Percentiles rank a stretch among this genome's conserved stretches.
Evolutionary conservation across 768 basidiomycete species (phyloP).

Genomic region (Xanthoconium purpureum): DNA sequence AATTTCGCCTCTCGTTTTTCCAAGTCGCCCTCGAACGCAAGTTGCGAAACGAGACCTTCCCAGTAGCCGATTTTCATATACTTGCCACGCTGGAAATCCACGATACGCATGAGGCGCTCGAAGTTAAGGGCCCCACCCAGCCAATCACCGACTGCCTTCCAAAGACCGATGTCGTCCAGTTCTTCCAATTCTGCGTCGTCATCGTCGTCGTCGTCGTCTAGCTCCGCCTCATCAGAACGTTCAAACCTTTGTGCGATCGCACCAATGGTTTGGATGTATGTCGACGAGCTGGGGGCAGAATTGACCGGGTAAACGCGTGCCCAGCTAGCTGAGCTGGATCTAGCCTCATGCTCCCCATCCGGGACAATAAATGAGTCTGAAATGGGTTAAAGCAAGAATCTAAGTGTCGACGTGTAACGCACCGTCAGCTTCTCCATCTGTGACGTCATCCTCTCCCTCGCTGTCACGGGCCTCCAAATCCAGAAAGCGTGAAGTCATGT

Average conservation of each 20-base stretch:
- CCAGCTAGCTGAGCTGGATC: no score
- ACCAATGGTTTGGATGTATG: not conserved
- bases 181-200: not conserved
- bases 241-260: not conserved
- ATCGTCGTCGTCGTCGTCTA: not conserved
- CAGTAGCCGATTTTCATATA: not conserved
- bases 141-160: not conserved
- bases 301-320: no score
- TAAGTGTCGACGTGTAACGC: not conserved
- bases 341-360: not conserved
- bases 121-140: not conserved
- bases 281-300: not conserved
- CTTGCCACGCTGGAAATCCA: not conserved
- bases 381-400: not conserved
- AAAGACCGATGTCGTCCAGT: not conserved
- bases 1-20: not conserved
- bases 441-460: not conserved
- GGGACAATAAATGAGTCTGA: not conserved
- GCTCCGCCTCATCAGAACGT: not conserved
- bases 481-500: not conserved
- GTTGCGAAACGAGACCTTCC: not conserved
- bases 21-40: not conserved
- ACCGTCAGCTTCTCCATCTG: not conserved
- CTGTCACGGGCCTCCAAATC: not conserved
- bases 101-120: not conserved